phyloP scores from a whole-genome alignment of 768 basidiomycete species.

The Leccinum olivaceopallidum region DNA sequence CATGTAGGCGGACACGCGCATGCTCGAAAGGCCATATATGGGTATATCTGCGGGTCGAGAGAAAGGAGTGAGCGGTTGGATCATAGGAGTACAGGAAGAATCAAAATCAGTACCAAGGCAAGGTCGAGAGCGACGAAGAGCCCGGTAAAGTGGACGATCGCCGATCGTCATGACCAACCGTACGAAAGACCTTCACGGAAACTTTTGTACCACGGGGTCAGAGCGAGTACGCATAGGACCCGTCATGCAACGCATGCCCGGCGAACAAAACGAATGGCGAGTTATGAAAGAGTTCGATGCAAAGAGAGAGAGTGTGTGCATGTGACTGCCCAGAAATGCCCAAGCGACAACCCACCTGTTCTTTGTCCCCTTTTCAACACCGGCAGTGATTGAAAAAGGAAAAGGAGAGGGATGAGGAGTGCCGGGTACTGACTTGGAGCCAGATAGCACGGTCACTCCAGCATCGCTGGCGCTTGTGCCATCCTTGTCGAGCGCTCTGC shows the following conservation, averaged over 20 bases:
- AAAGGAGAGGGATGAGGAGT: slow-evolving; percentile 33
- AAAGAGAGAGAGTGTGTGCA: not conserved
- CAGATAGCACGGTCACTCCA: slow-evolving; percentile 4
- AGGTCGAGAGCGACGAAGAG: not conserved
- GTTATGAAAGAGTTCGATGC: not conserved
- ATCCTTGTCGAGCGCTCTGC: slow-evolving; percentile 5
- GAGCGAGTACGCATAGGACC: not conserved
- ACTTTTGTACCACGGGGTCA: not conserved
- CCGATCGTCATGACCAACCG: not conserved
- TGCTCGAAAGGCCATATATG: slow-evolving; percentile 99
- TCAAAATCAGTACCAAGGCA: not conserved
- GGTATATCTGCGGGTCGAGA: slow-evolving; percentile 60
- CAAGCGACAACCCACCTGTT: slow-evolving; percentile 63
- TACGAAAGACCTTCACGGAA: not conserved
- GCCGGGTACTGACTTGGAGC: slow-evolving; percentile 20
- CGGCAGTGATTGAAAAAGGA: slow-evolving; percentile 95
- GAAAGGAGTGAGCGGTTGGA: slow-evolving; percentile 8
- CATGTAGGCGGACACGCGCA: slow-evolving; percentile 75
- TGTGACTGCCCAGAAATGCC: not conserved
- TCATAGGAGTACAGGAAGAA: not conserved
- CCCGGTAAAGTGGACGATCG: slow-evolving; percentile 8
- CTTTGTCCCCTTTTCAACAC: slow-evolving; percentile 91
- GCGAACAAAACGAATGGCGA: not conserved
- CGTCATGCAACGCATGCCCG: not conserved
- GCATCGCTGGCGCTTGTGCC: not conserved